Evolutionary conservation across 192 early-diverging fungal genomes (phyloP).

Genomic region (Podila clonocystis): DNA sequence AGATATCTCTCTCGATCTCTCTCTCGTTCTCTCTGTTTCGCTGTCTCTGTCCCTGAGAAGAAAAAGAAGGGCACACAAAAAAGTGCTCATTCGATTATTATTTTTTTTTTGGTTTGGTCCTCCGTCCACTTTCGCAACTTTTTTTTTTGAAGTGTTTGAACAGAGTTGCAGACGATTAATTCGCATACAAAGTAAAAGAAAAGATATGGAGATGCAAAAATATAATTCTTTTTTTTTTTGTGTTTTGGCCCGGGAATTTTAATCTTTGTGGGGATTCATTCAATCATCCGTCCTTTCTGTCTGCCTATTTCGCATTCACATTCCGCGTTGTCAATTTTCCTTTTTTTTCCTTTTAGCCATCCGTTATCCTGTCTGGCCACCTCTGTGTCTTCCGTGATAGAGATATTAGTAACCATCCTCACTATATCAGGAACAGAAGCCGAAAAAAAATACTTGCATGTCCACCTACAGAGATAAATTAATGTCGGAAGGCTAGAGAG

Average conservation of each 20-base stretch:
- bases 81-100: background rate
- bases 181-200: background rate
- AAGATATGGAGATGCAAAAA: background rate
- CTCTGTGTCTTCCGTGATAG: too few species aligned
- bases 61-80: background rate
- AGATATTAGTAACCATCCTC: too few species aligned
- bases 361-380: too few species aligned
- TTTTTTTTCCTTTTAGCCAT: too few species aligned
- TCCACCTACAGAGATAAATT: too few species aligned
- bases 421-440: too few species aligned
- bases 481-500: too few species aligned
- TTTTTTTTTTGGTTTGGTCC: conserved; percentile 1
- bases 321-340: background rate
- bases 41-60: background rate
- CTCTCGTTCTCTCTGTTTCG: too few species aligned
- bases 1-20: too few species aligned
- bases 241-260: conserved; percentile 4
- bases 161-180: too few species aligned
- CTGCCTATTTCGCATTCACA: background rate
- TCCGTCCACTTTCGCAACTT: background rate
- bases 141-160: too few species aligned
- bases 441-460: too few species aligned
- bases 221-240: background rate
- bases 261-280: background rate
- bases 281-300: background rate